A percentile compares a stretch with the other conserved stretches of the same genome.
Evolutionary conservation across 176 grass and related monocot genomes (phyloP).

Genomic region (Echinochloa phyllopogon): DNA sequence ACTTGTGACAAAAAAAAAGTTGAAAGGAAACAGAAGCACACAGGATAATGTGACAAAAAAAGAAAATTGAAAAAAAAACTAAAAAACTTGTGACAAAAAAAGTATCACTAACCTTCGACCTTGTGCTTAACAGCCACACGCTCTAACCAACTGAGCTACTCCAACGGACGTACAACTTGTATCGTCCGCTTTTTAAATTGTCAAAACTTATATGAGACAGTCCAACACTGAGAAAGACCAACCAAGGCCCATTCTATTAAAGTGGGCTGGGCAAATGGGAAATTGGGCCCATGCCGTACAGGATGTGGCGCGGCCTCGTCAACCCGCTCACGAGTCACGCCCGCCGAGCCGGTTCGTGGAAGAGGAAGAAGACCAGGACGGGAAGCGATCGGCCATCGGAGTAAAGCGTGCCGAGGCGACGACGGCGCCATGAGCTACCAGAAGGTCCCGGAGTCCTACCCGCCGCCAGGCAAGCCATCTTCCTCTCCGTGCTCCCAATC

Average conservation of each 20-base stretch:
- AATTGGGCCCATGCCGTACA: not conserved
- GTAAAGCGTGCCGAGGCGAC: not conserved
- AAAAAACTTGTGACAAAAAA: too few relatives aligned
- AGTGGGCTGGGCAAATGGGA: not conserved
- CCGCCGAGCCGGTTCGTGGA: not conserved
- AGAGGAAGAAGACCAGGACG: not conserved
- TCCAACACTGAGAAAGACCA: too few relatives aligned
- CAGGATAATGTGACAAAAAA: too few relatives aligned
- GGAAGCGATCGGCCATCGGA: slow-evolving; percentile 14
- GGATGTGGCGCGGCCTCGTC: not conserved
- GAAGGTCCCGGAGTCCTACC: slow-evolving; percentile 51
- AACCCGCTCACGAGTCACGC: not conserved
- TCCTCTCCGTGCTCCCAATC: not conserved
- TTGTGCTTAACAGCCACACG: slow-evolving; percentile 41
- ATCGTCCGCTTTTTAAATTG: too few relatives aligned
- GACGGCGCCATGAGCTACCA: slow-evolving; percentile 64
- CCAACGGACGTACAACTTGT: not conserved
- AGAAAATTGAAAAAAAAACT: too few relatives aligned
- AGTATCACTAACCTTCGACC: too few relatives aligned
- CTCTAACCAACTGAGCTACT: slow-evolving; percentile 33
- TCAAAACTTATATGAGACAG: too few relatives aligned
- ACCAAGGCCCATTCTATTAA: too few relatives aligned
- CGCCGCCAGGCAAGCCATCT: slow-evolving; percentile 50
- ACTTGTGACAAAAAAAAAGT: too few relatives aligned
- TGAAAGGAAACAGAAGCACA: too few relatives aligned